phyloP scores from a whole-genome alignment of 2,329 filamentous ascomycete species.

The Cladosporium sp. region DNA sequence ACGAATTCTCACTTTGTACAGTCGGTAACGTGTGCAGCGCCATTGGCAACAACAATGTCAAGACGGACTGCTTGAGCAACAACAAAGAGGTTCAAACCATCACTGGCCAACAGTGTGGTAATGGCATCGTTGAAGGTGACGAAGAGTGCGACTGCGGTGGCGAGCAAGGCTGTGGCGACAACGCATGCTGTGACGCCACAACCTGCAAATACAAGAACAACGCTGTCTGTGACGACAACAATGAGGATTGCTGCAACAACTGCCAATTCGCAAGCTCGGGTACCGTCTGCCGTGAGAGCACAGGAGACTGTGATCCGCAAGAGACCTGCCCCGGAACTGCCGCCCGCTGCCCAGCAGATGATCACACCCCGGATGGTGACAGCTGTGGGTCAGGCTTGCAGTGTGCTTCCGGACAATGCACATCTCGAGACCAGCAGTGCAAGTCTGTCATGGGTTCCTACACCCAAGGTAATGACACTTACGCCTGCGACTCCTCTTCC shows the following conservation, averaged over 20 bases:
- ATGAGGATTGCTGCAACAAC: constrained; percentile 75
- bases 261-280: constrained; percentile 65
- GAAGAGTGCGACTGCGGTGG: constrained; percentile 98
- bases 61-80: constrained; percentile 71
- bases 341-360: constrained; percentile 70
- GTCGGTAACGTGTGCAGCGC: constrained; percentile 93
- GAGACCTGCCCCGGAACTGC: constrained; percentile 75
- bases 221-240: constrained; percentile 77
- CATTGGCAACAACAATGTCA: constrained; percentile 71
- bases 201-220: constrained; percentile 79
- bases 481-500: constrained; percentile 67
- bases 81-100: constrained; percentile 82
- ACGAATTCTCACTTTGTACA: constrained; percentile 78
- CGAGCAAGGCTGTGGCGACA: constrained; percentile 62
- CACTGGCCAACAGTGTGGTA: constrained; percentile 81
- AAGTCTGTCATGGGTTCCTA: constrained; percentile 74
- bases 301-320: constrained; percentile 76
- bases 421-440: constrained; percentile 85
- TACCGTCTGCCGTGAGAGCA: constrained; percentile 75
- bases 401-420: constrained; percentile 93
- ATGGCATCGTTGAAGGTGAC: constrained; percentile 90
- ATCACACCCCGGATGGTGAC: constrained; percentile 64
- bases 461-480: constrained; percentile 70
- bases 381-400: constrained; percentile 67
- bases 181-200: constrained; percentile 75